A percentile compares a stretch with the other conserved stretches of the same genome.
Evolutionary conservation across 2,329 filamentous ascomycete species (phyloP).

Genomic region (Scedosporium aurantiacum): DNA sequence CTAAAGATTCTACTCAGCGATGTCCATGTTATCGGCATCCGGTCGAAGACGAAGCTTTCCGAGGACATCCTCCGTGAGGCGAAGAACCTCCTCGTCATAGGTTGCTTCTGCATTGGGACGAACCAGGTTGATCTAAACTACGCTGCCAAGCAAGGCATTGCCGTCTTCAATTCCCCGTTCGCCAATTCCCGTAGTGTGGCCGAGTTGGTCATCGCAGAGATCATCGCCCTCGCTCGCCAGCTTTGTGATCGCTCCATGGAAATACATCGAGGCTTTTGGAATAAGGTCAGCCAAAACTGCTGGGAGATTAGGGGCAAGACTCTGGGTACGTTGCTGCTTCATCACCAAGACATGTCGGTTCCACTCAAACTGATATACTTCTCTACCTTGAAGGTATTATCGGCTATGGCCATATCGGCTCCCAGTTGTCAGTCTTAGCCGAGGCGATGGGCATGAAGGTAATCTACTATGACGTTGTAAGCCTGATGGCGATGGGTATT

Average conservation of each 20-base stretch:
- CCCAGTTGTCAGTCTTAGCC: slow-evolving; percentile 86
- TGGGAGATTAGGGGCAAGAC: slow-evolving; percentile 99
- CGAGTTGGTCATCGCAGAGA: slow-evolving; percentile 88
- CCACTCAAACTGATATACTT: neutral
- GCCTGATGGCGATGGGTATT: slow-evolving; percentile 87
- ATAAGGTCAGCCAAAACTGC: slow-evolving; percentile 92
- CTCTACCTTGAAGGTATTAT: slow-evolving; percentile 56
- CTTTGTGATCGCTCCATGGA: slow-evolving; percentile 87
- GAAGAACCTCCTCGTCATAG: slow-evolving; percentile 88
- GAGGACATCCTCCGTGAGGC: slow-evolving; percentile 76
- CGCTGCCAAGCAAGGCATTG: slow-evolving; percentile 75
- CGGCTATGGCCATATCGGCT: slow-evolving; percentile 95
- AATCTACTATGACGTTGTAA: slow-evolving; percentile 92
- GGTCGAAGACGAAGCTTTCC: slow-evolving; percentile 92
- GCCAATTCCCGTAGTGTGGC: slow-evolving; percentile 95
- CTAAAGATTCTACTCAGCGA: slow-evolving; percentile 42
- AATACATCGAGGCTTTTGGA: slow-evolving; percentile 91
- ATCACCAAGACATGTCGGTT: neutral
- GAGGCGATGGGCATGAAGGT: slow-evolving; percentile 98
- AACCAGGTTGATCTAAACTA: slow-evolving; percentile 86
- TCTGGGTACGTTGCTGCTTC: slow-evolving; percentile 45
- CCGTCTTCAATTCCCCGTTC: slow-evolving; percentile 98
- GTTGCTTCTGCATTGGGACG: slow-evolving; percentile 98
- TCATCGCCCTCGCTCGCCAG: slow-evolving; percentile 85
- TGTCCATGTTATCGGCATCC: slow-evolving; percentile 94